A percentile compares a stretch with the other conserved stretches of the same genome.
These are phyloP conservation scores for Teunomyces gatunensis DNA, from an alignment of 805 yeast species.

Conservation along the genomic window DNA sequence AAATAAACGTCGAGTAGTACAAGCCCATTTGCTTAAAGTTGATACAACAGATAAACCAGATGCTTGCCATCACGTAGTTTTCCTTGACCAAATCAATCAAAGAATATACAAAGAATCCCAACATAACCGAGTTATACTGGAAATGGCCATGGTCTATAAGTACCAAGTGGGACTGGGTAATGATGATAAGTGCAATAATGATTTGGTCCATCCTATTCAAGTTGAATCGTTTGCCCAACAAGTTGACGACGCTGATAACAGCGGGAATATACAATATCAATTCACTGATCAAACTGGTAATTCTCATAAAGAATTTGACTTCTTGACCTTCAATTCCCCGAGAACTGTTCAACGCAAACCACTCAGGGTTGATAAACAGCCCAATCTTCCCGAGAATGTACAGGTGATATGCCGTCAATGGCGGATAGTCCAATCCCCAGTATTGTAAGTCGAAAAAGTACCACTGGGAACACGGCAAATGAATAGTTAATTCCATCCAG, in stretches of 20 bases:
- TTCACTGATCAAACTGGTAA: slow-evolving; percentile 76
- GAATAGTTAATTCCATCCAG: slow-evolving; percentile 90
- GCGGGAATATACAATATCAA: slow-evolving; percentile 75
- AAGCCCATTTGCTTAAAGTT: slow-evolving; percentile 95
- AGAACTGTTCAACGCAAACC: slow-evolving; percentile 76
- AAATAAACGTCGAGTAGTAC: slow-evolving; percentile 87
- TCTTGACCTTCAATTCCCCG: slow-evolving; percentile 70
- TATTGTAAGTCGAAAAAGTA: slow-evolving; percentile 84
- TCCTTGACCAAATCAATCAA: slow-evolving; percentile 64
- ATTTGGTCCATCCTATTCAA: slow-evolving; percentile 71
- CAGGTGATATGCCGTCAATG: slow-evolving; percentile 92
- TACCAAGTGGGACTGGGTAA: slow-evolving; percentile 79
- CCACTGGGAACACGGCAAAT: slow-evolving; percentile 75
- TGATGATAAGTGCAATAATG: slow-evolving; percentile 70
- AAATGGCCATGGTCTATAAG: slow-evolving; percentile 96
- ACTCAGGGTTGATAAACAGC: slow-evolving; percentile 52
- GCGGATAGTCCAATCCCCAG: slow-evolving; percentile 98
- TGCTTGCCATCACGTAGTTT: slow-evolving; percentile 63
- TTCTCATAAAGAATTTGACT: slow-evolving; percentile 81
- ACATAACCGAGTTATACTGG: slow-evolving; percentile 92
- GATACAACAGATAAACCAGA: slow-evolving; percentile 73
- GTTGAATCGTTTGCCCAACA: slow-evolving; percentile 60
- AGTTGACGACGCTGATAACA: slow-evolving; percentile 63
- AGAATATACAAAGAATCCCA: slow-evolving; percentile 75
- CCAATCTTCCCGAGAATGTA: slow-evolving; percentile 78